Evolutionary conservation across 257 asterid genomes (phyloP), one percentile per base, ranked within the genome.

Genomic region (Solanum ahanhuiri): DNA sequence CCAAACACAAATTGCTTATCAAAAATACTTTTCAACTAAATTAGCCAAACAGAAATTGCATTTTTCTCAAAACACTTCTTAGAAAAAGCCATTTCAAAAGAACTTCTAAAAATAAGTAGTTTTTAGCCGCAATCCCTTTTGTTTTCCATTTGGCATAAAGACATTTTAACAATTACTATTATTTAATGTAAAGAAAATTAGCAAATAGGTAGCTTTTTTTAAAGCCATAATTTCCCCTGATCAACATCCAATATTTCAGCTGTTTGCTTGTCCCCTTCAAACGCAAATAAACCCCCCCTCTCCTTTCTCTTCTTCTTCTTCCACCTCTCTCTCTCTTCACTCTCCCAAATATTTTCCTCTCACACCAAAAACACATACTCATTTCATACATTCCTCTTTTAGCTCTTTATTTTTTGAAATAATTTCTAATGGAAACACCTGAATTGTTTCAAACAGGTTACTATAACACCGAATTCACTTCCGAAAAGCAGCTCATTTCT

Each of bases 281-380:
- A 90, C 95, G 95, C 95, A 90, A 91, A 93, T 91, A 93, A 93
- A 91, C 94, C 92, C 91, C 89, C 89, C 91, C 60, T 15, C 22
- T 51, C 58, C 20, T 48, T 48, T 48, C 58, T 48, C 58, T 48
- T 83, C 81, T 85, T 88, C 85, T 58, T 88, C 70, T 69, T 81
- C 11, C 14, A 0, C 57, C 54, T 45, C 57, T 45, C 33, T 85
- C 86, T 20, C 90, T 85, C 86, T 84, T 45, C 54, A 45, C 75
- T 90, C 84, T 83, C 87, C 28, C 34, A 82, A 12, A 9, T 89
- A 73, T 30, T 70, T 60, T 51, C 66, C 54, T 88, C 90, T 11
- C 90, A 79, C 57, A 86, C 86, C 77, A 77, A 85, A 67, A 76
- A 54, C 89, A 88, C 85, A 48, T 43, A 48, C 58, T 71, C 58